Evolutionary conservation across 2,329 filamentous ascomycete genomes (phyloP), one percentile per base, ranked within the genome.

Genomic region (Diplodia sapinea): DNA sequence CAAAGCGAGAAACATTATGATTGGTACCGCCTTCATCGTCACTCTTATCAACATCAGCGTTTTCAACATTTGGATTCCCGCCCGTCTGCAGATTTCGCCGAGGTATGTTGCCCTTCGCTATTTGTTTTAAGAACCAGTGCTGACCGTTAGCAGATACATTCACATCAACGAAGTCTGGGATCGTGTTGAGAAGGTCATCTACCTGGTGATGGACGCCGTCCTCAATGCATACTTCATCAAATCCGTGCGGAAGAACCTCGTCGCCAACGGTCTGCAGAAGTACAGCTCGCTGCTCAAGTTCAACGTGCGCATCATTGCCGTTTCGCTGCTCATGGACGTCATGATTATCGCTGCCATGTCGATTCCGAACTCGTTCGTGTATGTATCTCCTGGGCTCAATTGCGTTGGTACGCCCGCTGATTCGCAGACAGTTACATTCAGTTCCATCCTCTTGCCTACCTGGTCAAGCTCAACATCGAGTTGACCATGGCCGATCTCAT

Each of bases 401-500:
- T 1, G 8, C 6, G 4, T 15, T 1, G 15, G 38, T 9, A 49
- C 17, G n/a, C 29, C 4, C 23, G 15, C 59, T 63, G 20, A 63
- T 13, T 15, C 9, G 7, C n/a, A 7, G 33, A 50, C 52, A 79
- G 77, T 29, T 85, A 84, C 72, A 78, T 84, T 33, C 82, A 84
- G 71, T 82, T 84, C 70, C 82, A 84, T 67, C 83, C 84, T 0
- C 75, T 85, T 4, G 83, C 79, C 6, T 84, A 83, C 71, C 74
- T 83, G 26, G 75, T 82, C 69, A 85, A 85, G 70, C 76, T 85
- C 29, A 79, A 83, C 70, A 84, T 86, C 72, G 83, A 85, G 71
- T 82, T 85, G 79, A 81, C 80, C 64, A 82, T 85, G 80, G 82
- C 83, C 68, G 81, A 83, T 65, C 78, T 86, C 23, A 82, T 85